Base-by-base conservation (phyloP, 305 asterid genomes). In the Caryopteris hybrid region DNA sequence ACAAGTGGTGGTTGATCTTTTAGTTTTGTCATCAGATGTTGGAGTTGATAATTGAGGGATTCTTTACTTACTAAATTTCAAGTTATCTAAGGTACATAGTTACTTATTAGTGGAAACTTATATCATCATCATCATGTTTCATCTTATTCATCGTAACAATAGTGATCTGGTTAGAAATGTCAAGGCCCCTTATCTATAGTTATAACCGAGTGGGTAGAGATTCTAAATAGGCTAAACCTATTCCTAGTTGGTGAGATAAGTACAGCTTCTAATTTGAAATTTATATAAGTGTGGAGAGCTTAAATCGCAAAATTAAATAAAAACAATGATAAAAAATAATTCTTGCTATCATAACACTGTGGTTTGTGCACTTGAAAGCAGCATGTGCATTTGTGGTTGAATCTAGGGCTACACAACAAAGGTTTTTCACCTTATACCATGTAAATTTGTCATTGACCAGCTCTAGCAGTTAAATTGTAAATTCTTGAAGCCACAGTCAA, bases 11-110 rank as follows among this genome's bases (percentile, higher is more conserved):
- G 70, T 66, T 77, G 86, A 61, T 83, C 72, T 77, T 77, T 71
- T 76, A 78, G 64, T 79, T 83, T 78, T 86, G 64, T 79, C 85
- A 73, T 80, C 89, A 67, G 79, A 78, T 76, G 88, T 82, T 80
- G 84, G 79, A 75, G 80, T 83, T 86, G 88, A 77, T 78, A 82
- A 77, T 81, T 80, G 84, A 78, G 84, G 86, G 72, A 74, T 78
- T 80, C 62, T 60, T 81, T 78, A 74, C 76, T 83, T 79, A 76
- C 82, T 79, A 61, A n/a, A 73, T 78, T 72, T 84, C 78, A 74
- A 83, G 74, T 76, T 80, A 71, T 53, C 79, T 64, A 77, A 88
- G 97, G 96, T 90, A 88, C 83, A 76, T 56, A 81, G 47, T 69
- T 74, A 65, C 68, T 73, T 72, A 38, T 69, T 75, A 64, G 73